Base-by-base conservation (phyloP, 2,329 filamentous ascomycete genomes). In the Fusarium chuoi region DNA sequence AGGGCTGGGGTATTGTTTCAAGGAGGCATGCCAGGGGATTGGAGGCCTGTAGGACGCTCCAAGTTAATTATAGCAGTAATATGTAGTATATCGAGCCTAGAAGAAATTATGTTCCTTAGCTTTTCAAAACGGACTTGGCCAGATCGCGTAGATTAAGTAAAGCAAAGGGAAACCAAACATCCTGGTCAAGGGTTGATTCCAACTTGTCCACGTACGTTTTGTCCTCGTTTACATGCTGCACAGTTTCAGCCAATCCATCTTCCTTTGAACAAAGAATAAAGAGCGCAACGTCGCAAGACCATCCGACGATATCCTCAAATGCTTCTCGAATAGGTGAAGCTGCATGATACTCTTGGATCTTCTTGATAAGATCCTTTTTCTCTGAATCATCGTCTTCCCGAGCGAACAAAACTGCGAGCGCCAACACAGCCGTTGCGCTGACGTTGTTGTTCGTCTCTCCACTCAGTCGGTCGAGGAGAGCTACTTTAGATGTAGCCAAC, bases 321-420 rank as follows among this genome's bases (percentile, higher is more conserved):
- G 9, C 18, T 51, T 35, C 12, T 14, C 2, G 22, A 10, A 5
- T 4, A 5, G 30, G 3, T 1, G 35, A 26, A 28, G 33, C 13
- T 3, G 18, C 10, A 17, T 7, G 12, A 6, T 22, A 17, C 9
- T 28, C 35, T 14, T 38, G 13, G 3, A 54, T 26, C 24, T 38
- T 54, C 24, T 30, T 14, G 1, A 24, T 11, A 8, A 48, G 6
- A 1, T 7, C 7, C 3, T 2, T 2, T 7, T n/a, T 58, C 24
- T 48, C 20, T 9, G 24, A 14, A 6, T 11, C 7, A 13, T 38
- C 33, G 2, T 58, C 14, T 3, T 5, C 10, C 30, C 5, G 2
- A 2, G 6, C 24, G 12, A 28, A 48, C 4, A 38, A 28, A 1
- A 58, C 6, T 1, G 30, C 41, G 6, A 58, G 39, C 7, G 55